Evolutionary conservation across 2,329 filamentous ascomycete species (phyloP).

Genomic region (Pseudopithomyces maydicus): DNA sequence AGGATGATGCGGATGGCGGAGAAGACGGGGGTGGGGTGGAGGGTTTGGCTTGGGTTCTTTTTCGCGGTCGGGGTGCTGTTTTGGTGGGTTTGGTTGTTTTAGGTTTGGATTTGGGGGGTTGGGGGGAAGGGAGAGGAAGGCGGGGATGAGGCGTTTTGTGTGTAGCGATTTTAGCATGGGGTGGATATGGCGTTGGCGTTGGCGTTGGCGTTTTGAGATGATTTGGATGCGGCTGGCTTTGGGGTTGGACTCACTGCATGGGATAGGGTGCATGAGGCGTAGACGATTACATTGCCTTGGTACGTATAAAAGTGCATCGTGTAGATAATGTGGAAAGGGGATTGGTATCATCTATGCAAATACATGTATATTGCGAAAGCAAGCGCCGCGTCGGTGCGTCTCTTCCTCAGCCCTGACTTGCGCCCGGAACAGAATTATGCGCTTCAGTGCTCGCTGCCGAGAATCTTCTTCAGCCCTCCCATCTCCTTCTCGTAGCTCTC

Average conservation of each 20-base stretch:
- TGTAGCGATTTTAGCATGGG: not conserved
- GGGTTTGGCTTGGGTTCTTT: constrained; percentile 90
- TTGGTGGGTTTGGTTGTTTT: constrained; percentile 81
- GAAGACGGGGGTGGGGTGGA: constrained; percentile 93
- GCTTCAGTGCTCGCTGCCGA: constrained; percentile 57
- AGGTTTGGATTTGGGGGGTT: not conserved
- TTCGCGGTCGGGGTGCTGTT: constrained; percentile 81
- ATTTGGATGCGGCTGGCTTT: too few relatives aligned
- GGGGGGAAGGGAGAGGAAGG: not conserved
- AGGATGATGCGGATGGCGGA: constrained; percentile 96
- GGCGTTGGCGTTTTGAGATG: too few relatives aligned
- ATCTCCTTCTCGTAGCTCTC: constrained; percentile 75
- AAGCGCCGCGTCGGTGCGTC: too few relatives aligned
- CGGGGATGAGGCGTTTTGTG: not conserved
- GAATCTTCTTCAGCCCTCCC: constrained; percentile 70
- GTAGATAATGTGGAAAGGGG: not conserved
- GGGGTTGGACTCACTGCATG: too few relatives aligned
- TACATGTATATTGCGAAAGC: not conserved
- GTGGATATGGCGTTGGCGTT: not conserved
- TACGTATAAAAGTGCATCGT: not conserved
- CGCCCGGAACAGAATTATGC: not conserved
- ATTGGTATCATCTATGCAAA: not conserved
- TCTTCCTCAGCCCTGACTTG: not conserved
- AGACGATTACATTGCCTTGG: not conserved
- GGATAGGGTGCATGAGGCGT: too few relatives aligned